phyloP scores from a whole-genome alignment of 2,329 filamentous ascomycete species.

The Neurospora sp. region DNA sequence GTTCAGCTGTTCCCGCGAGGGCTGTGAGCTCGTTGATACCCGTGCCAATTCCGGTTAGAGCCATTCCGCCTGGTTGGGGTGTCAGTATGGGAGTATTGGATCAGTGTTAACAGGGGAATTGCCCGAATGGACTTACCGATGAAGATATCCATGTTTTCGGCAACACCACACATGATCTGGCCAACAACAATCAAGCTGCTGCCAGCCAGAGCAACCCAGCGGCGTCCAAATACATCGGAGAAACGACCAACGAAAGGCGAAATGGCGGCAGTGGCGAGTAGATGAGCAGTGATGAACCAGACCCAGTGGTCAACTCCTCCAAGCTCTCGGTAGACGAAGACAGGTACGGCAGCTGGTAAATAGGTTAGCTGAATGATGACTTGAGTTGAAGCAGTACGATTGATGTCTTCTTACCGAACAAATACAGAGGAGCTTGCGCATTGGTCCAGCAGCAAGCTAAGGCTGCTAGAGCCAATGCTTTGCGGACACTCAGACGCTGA shows the following conservation, averaged over 20 bases:
- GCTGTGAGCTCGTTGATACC: conserved; percentile 61
- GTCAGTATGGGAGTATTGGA: neutral
- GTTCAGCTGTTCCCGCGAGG: conserved; percentile 56
- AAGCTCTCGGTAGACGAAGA: conserved; percentile 46
- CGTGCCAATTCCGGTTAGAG: conserved; percentile 52
- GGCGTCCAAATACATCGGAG: conserved; percentile 53
- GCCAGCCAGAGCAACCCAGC: conserved; percentile 48
- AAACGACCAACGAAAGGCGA: conserved; percentile 58
- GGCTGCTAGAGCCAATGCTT: conserved; percentile 18
- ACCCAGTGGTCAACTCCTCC: conserved; percentile 51
- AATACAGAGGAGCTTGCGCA: conserved; percentile 21
- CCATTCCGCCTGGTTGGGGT: conserved; percentile 30
- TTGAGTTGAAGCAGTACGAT: neutral
- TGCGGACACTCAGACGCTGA: conserved; percentile 3
- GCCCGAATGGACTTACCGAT: conserved; percentile 35
- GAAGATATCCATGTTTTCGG: conserved; percentile 49
- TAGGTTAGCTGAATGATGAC: neutral
- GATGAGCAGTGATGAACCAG: conserved; percentile 47
- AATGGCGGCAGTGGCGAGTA: conserved; percentile 46
- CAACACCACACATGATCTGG: conserved; percentile 49
- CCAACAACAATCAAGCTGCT: conserved; percentile 44
- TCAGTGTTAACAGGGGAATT: neutral
- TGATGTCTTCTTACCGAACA: conserved; percentile 16
- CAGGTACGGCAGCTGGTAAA: conserved; percentile 11
- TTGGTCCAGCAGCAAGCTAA: conserved; percentile 22